phyloP scores from a whole-genome alignment of 1,284 basidiomycete species.

The Xerocomus amazonicus region DNA sequence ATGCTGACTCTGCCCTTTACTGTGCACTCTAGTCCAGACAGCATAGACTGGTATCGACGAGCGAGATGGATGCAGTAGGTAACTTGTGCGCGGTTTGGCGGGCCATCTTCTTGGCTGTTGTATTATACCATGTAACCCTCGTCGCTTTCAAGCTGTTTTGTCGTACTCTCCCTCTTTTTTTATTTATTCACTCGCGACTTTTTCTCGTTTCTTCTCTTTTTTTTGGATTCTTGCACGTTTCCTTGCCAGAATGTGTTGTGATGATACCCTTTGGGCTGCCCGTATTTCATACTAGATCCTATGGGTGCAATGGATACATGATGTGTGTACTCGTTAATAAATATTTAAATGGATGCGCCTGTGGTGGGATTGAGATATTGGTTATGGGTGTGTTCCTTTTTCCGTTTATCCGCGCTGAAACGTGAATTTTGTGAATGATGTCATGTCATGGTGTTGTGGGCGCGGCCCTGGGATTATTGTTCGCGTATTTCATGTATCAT shows the following conservation, averaged over 20 bases:
- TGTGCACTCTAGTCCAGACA: background rate
- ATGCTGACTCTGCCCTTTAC: background rate
- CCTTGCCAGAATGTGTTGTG: background rate
- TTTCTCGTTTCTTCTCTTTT: background rate
- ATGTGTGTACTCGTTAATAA: background rate
- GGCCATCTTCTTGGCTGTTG: background rate
- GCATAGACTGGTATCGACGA: background rate
- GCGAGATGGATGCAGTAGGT: too few relatives aligned
- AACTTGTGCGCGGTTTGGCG: background rate
- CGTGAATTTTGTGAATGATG: too few relatives aligned
- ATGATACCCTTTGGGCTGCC: constrained; percentile 15
- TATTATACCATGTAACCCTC: constrained; percentile 5
- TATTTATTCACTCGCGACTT: too few relatives aligned
- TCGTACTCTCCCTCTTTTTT: too few relatives aligned
- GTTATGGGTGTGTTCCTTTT: too few relatives aligned
- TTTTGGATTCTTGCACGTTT: background rate
- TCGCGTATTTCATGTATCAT: too few relatives aligned
- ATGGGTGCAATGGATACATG: background rate
- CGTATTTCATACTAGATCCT: background rate
- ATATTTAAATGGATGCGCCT: background rate
- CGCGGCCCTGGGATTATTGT: too few relatives aligned
- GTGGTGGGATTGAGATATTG: too few relatives aligned
- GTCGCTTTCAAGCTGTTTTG: background rate
- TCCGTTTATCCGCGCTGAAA: too few relatives aligned
- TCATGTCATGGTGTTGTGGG: too few relatives aligned